These are phyloP conservation scores for Ogataea ganodermae DNA, from an alignment of 805 yeast species.

Conservation along the genomic window DNA sequence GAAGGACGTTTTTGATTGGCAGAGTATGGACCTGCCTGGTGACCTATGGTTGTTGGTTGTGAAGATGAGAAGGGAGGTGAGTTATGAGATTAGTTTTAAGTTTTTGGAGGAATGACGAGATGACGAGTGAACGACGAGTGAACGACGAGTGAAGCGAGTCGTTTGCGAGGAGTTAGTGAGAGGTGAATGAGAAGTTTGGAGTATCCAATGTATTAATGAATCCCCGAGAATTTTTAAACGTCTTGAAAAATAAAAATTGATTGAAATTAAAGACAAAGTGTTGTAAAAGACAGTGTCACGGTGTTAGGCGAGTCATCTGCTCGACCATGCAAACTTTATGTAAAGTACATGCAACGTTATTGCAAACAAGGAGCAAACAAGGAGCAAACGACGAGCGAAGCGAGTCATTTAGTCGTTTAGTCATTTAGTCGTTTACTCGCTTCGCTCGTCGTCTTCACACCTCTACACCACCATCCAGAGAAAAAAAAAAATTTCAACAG, in stretches of 20 bases:
- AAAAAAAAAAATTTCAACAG: not conserved
- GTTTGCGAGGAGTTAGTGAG: not conserved
- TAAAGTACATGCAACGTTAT: too few relatives aligned
- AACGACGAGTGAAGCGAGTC: not conserved
- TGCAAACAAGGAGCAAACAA: too few relatives aligned
- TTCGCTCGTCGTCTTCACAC: not conserved
- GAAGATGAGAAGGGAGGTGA: conserved; percentile 26
- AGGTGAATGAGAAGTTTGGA: too few relatives aligned
- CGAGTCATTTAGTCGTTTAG: not conserved
- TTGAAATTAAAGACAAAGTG: too few relatives aligned
- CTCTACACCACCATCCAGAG: not conserved
- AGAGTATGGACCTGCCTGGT: conserved; percentile 17
- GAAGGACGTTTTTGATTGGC: conserved; percentile 23
- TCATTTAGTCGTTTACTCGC: not conserved
- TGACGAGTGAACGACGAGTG: not conserved
- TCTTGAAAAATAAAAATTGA: too few relatives aligned
- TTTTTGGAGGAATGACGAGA: conserved; percentile 21
- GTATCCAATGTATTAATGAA: too few relatives aligned
- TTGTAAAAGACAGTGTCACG: too few relatives aligned
- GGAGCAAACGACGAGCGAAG: not conserved
- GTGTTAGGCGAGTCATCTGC: too few relatives aligned
- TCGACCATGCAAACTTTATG: too few relatives aligned
- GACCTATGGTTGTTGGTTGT: conserved; percentile 18
- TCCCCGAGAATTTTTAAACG: too few relatives aligned
- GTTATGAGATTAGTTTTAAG: conserved; percentile 31